Percentiles rank a stretch among this genome's conserved stretches.
Conservation (phyloP, 2,329 filamentous ascomycete species). For the Arthrobotrys musiformis region DNA sequence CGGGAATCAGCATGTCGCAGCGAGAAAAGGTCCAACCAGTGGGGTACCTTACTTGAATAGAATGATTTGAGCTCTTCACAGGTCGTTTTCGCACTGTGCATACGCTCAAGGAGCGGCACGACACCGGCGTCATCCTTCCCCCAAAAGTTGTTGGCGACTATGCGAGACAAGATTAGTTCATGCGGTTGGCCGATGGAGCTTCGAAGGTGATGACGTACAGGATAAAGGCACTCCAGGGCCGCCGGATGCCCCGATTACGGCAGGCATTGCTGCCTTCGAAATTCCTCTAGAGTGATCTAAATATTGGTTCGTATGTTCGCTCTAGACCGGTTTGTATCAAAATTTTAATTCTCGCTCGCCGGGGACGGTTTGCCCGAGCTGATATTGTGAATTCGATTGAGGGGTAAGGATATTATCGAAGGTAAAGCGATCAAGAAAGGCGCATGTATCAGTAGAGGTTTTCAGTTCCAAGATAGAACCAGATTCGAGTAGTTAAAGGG, state of each 20-base stretch:
- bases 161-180: not conserved
- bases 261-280: slow-evolving; percentile 46
- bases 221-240: slow-evolving; percentile 74
- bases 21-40: not conserved
- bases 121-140: slow-evolving; percentile 98
- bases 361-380: not conserved
- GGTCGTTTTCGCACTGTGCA: slow-evolving; percentile 93
- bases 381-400: slow-evolving; percentile 1
- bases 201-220: slow-evolving; percentile 67
- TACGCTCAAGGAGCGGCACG: slow-evolving; percentile 87
- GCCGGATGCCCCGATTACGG: slow-evolving; percentile 64
- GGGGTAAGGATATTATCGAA: slow-evolving; percentile 24
- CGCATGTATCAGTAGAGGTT: slow-evolving; percentile 21
- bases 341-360: not conserved
- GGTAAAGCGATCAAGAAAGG: not conserved
- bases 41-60: slow-evolving; percentile 75
- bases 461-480: not conserved
- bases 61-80: slow-evolving; percentile 93
- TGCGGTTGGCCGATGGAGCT: slow-evolving; percentile 7
- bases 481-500: slow-evolving; percentile 17
- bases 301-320: no score
- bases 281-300: slow-evolving; percentile 26
- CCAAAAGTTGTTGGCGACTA: slow-evolving; percentile 99
- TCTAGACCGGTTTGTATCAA: no score
- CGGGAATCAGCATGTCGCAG: not conserved